A percentile compares a stretch with the other conserved stretches of the same genome.
Evolutionary conservation across 1,284 basidiomycete species (phyloP).

Genomic region (Puccinia polysora): DNA sequence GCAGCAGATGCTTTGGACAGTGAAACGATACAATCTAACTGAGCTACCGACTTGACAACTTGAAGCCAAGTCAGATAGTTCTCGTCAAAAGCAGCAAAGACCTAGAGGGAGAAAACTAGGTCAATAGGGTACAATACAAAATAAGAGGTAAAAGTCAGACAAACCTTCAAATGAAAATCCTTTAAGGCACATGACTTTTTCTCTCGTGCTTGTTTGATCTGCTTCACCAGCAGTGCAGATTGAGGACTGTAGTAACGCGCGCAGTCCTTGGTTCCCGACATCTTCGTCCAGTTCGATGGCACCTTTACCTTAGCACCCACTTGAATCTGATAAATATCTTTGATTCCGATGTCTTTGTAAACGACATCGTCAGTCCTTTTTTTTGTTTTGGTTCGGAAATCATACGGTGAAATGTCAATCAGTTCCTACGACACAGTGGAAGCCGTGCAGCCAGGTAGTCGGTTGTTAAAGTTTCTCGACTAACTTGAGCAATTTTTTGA

Average conservation of each 20-base stretch:
- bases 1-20: conserved; percentile 82
- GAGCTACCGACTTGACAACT: conserved; percentile 65
- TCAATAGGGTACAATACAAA: conserved; percentile 43
- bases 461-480: too few species aligned
- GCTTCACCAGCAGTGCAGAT: conserved; percentile 66
- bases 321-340: conserved; percentile 80
- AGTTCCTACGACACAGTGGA: too few species aligned
- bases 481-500: conserved; percentile 43
- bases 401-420: background rate
- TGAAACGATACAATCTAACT: conserved; percentile 86
- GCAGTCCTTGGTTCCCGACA: conserved; percentile 67
- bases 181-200: conserved; percentile 72
- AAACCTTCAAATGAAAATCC: conserved; percentile 70
- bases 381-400: background rate
- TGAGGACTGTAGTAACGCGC: conserved; percentile 69
- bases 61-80: conserved; percentile 49
- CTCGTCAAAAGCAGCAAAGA: conserved; percentile 50
- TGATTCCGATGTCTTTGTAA: conserved; percentile 47
- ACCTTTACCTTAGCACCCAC: conserved; percentile 63
- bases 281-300: conserved; percentile 78
- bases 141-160: conserved; percentile 9
- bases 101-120: conserved; percentile 32
- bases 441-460: background rate
- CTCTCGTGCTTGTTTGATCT: conserved; percentile 86
- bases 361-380: conserved; percentile 45